phyloP scores from a whole-genome alignment of 148 eudicot genomes.

The Fallopia convolvulus region DNA sequence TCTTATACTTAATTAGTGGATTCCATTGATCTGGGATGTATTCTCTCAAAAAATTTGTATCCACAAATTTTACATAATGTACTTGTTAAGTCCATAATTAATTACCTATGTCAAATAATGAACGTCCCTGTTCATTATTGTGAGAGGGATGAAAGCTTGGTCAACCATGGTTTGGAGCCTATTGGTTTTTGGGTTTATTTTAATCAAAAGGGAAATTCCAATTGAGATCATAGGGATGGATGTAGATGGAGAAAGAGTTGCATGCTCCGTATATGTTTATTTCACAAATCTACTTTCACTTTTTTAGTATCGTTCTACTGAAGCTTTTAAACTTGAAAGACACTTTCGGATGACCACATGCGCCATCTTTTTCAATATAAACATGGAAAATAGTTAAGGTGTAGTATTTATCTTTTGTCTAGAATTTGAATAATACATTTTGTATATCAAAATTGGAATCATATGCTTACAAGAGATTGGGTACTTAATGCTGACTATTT shows the following conservation, averaged over 20 bases:
- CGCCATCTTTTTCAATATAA: background rate
- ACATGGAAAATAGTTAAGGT: background rate
- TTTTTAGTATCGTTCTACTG: background rate
- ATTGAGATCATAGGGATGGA: background rate
- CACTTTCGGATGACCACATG: background rate
- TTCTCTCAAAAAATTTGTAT: no score
- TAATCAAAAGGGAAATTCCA: background rate
- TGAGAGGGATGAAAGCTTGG: background rate
- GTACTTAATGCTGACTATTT: no score
- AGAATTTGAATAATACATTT: no score
- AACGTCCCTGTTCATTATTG: no score
- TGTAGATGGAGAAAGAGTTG: background rate
- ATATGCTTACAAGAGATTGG: no score
- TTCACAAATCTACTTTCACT: background rate
- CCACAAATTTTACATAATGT: no score
- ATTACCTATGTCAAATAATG: no score
- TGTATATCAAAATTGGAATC: no score
- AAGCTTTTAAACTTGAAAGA: background rate
- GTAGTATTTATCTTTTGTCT: background rate
- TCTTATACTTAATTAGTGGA: no score
- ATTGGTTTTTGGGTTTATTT: background rate
- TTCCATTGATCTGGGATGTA: no score
- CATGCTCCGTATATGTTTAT: background rate
- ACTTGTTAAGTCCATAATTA: no score
- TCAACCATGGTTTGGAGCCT: background rate